Evolutionary conservation across 768 basidiomycete genomes (phyloP).

Genomic region (Tylopilus sp.): DNA sequence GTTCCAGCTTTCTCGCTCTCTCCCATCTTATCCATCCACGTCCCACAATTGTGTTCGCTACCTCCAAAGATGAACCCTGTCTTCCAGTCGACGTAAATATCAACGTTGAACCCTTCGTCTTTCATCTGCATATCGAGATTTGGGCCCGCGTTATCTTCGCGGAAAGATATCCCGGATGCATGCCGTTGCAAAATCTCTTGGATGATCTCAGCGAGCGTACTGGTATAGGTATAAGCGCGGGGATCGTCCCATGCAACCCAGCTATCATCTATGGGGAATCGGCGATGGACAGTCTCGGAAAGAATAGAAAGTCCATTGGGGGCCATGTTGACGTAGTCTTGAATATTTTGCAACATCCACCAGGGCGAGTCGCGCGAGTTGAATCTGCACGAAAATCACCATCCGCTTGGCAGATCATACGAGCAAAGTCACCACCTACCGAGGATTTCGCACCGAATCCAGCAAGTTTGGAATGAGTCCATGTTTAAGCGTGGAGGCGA

Average conservation of each 20-base stretch:
- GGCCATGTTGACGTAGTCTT: conserved; percentile 82
- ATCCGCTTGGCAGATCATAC: neutral
- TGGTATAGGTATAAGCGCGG: conserved; percentile 76
- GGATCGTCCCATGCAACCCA: conserved; percentile 93
- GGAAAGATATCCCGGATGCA: conserved; percentile 86
- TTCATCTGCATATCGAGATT: conserved; percentile 98
- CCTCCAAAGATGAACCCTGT: conserved; percentile 91
- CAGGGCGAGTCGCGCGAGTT: conserved; percentile 98
- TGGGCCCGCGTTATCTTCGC: conserved; percentile 95
- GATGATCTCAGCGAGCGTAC: conserved; percentile 88
- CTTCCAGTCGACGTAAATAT: conserved; percentile 93
- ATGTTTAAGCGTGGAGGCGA: conserved; percentile 90
- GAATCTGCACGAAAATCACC: conserved; percentile 46
- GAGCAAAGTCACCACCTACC: conserved; percentile 42
- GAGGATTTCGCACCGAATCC: conserved; percentile 81
- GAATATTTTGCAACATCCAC: conserved; percentile 99
- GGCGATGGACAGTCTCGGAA: conserved; percentile 78
- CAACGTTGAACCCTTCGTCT: conserved; percentile 88
- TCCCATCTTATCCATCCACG: conserved; percentile 99
- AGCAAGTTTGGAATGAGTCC: conserved; percentile 95
- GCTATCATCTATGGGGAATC: conserved; percentile 91
- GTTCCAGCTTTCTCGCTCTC: conserved; percentile 88
- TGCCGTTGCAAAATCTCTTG: conserved; percentile 97
- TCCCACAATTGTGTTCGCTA: conserved; percentile 81
- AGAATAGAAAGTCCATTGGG: conserved; percentile 84